These are phyloP conservation scores for Coelastrella sp. DNA, from an alignment of 139 green algal genomes.

Conservation along the genomic window DNA sequence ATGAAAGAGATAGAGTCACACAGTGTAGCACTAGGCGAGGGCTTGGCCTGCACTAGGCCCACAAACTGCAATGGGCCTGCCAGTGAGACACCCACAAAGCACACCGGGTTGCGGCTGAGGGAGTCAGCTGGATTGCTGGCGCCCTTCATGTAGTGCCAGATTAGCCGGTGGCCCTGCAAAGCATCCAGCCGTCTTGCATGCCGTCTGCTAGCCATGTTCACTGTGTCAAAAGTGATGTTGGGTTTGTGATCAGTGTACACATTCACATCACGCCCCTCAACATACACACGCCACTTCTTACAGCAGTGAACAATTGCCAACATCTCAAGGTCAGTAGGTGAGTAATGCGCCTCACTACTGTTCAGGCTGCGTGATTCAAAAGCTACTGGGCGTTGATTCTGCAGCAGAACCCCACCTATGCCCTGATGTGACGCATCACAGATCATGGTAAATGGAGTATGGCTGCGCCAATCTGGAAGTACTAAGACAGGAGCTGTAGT, in stretches of 20 bases:
- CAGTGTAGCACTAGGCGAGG: neutral
- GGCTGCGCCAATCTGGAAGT: conserved; percentile 17
- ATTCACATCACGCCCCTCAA: conserved; percentile 37
- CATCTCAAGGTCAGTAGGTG: conserved; percentile 46
- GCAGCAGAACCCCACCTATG: conserved; percentile 47
- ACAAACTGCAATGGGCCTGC: neutral
- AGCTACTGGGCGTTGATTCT: conserved; percentile 41
- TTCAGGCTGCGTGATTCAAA: conserved; percentile 45
- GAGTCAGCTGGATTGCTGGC: neutral
- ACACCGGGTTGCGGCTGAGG: conserved; percentile 59
- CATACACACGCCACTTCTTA: conserved; percentile 44
- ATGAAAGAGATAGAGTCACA: conserved; percentile 3
- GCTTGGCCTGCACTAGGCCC: neutral
- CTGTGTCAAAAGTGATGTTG: conserved; percentile 30
- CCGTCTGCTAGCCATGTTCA: conserved; percentile 15
- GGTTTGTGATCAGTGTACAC: conserved; percentile 50
- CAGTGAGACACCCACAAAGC: conserved; percentile 74
- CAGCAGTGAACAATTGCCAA: conserved; percentile 46
- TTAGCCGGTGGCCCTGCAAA: neutral
- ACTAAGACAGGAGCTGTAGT: conserved; percentile 17
- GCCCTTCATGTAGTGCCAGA: conserved; percentile 17
- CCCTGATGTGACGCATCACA: conserved; percentile 48
- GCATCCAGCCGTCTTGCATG: conserved; percentile 17
- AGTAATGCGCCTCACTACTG: conserved; percentile 39
- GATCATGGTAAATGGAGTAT: conserved; percentile 27